Evolutionary conservation across 441 rosid genomes (phyloP).

Genomic region (Jatropha multifida): DNA sequence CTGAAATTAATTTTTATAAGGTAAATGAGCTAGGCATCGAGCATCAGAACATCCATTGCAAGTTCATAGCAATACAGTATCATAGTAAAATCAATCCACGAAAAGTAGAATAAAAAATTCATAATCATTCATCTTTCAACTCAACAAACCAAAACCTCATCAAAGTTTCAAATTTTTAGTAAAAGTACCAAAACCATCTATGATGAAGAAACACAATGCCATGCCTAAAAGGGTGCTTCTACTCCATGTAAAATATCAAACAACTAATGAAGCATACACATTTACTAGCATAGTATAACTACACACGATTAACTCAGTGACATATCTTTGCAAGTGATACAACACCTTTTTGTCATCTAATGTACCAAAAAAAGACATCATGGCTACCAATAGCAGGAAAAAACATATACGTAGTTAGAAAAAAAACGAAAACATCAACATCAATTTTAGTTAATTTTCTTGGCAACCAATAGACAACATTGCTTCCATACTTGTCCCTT

Average conservation of each 20-base stretch:
- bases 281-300: constrained; percentile 2
- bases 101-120: not conserved
- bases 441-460: not conserved
- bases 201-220: not conserved
- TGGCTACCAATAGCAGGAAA: not conserved
- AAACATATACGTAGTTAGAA: too few species aligned
- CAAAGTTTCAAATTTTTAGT: constrained; percentile 4
- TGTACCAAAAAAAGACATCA: not conserved
- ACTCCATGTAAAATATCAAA: not conserved
- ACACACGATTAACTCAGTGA: not conserved
- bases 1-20: not conserved
- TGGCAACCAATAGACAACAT: not conserved
- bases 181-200: not conserved
- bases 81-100: constrained; percentile 1
- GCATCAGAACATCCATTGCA: not conserved
- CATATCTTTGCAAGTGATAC: not conserved
- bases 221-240: not conserved
- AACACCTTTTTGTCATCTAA: constrained; percentile 2
- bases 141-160: constrained; percentile 10
- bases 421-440: not conserved
- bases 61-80: not conserved
- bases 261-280: not conserved
- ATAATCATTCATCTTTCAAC: not conserved
- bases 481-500: constrained; percentile 1
- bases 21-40: not conserved